Evolutionary conservation across 768 basidiomycete genomes (phyloP).

Genomic region (Lactarius indigo): DNA sequence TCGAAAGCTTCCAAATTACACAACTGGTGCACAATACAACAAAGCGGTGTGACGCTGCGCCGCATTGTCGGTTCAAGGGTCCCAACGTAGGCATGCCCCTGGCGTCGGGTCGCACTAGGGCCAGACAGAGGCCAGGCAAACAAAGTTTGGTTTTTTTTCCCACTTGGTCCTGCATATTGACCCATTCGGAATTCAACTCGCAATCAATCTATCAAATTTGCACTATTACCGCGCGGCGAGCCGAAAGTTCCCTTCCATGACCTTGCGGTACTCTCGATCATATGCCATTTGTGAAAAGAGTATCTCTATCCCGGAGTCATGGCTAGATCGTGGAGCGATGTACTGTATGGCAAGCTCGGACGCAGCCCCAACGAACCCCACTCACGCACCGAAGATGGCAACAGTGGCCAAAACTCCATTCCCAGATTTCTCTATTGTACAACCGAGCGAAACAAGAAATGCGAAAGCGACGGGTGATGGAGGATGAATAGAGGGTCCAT

Average conservation of each 20-base stretch:
- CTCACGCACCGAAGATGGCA: background rate
- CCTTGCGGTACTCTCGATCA: background rate
- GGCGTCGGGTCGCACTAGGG: background rate
- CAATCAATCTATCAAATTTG: slow-evolving; percentile 2
- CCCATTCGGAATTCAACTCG: slow-evolving; percentile 11
- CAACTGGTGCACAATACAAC: background rate
- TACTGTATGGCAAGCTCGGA: background rate
- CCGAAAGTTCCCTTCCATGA: background rate
- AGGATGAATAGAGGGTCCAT: background rate
- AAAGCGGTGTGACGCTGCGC: slow-evolving; percentile 1
- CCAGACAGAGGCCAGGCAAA: slow-evolving; percentile 3
- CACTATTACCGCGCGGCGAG: background rate
- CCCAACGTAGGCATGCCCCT: background rate
- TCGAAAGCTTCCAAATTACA: background rate
- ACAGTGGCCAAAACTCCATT: slow-evolving; percentile 5
- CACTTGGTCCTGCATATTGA: background rate
- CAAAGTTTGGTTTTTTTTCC: background rate
- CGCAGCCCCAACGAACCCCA: background rate
- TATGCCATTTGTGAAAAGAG: background rate
- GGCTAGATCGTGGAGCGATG: background rate
- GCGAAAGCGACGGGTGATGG: slow-evolving; percentile 1
- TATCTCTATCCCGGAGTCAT: background rate
- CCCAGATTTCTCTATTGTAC: slow-evolving; percentile 20
- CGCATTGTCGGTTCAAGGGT: slow-evolving; percentile 1
- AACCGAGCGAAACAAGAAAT: slow-evolving; percentile 11